Conservation (phyloP, 2,329 filamentous ascomycete species). For the Colletotrichum paranaense region DNA sequence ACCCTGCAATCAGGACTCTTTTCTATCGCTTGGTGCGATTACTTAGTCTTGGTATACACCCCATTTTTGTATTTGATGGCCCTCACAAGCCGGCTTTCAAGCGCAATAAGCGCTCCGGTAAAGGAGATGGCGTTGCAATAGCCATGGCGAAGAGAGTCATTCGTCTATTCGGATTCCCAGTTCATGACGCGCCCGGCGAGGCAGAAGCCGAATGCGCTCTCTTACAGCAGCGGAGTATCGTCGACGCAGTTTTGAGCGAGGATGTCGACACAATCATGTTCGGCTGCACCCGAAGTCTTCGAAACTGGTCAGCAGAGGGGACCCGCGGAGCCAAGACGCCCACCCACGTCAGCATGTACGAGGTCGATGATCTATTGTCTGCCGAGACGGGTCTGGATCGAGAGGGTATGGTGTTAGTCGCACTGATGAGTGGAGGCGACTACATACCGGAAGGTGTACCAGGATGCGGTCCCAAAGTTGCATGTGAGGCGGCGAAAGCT, state of each 20-base stretch:
- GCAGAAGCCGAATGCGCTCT: slow-evolving; percentile 96
- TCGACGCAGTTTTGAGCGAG: slow-evolving; percentile 94
- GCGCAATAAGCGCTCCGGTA: slow-evolving; percentile 79
- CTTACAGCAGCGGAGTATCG: slow-evolving; percentile 82
- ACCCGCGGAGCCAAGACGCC: slow-evolving; percentile 73
- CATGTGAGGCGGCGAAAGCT: slow-evolving; percentile 89
- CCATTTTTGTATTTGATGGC: slow-evolving; percentile 92
- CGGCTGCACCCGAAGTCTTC: slow-evolving; percentile 81
- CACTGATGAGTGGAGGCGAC: slow-evolving; percentile 94
- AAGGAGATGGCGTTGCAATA: slow-evolving; percentile 74
- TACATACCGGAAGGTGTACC: slow-evolving; percentile 90
- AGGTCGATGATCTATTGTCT: slow-evolving; percentile 63
- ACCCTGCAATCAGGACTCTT: slow-evolving; percentile 89
- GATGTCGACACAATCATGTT: slow-evolving; percentile 99
- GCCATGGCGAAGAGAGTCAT: slow-evolving; percentile 87
- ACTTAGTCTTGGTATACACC: slow-evolving; percentile 81
- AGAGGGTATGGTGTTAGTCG: slow-evolving; percentile 93
- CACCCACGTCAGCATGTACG: slow-evolving; percentile 89
- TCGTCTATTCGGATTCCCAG: slow-evolving; percentile 84
- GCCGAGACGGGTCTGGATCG: slow-evolving; percentile 72
- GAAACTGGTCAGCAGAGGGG: slow-evolving; percentile 85
- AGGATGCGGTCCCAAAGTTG: slow-evolving; percentile 87
- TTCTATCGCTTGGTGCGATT: slow-evolving; percentile 91
- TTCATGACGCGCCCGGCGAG: slow-evolving; percentile 91
- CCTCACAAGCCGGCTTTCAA: slow-evolving; percentile 89